Percentiles rank a stretch among this genome's conserved stretches.
These are phyloP conservation scores for Torrubiella hemipterigena DNA, from an alignment of 2,329 filamentous ascomycete genomes.

Conservation along the genomic window DNA sequence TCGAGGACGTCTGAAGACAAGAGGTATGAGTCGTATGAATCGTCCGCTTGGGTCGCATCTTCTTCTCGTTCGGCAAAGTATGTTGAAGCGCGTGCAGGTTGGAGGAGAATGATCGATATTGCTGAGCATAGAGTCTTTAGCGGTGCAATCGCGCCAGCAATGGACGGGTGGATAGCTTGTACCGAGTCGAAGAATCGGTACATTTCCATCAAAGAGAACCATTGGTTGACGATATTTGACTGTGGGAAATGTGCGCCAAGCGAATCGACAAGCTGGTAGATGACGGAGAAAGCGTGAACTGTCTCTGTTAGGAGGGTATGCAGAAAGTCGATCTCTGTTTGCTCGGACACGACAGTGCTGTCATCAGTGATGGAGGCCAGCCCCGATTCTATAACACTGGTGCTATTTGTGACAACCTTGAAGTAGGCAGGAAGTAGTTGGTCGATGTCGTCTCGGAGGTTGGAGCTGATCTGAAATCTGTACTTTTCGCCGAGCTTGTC, in stretches of 20 bases:
- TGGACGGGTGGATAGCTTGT: conserved; percentile 26
- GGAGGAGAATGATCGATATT: conserved; percentile 62
- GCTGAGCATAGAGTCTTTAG: conserved; percentile 59
- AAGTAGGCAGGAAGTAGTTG: conserved; percentile 36
- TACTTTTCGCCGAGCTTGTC: conserved; percentile 18
- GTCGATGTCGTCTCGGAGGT: conserved; percentile 25
- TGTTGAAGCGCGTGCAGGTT: conserved; percentile 43
- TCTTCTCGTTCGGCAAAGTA: conserved; percentile 26
- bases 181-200: conserved; percentile 60
- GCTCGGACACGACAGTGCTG: conserved; percentile 34
- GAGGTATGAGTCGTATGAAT: conserved; percentile 46
- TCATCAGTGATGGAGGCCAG: conserved; percentile 41
- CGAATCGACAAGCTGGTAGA: conserved; percentile 60
- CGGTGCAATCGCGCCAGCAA: conserved; percentile 42
- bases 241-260: conserved; percentile 42
- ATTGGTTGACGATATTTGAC: conserved; percentile 48
- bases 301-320: conserved; percentile 56
- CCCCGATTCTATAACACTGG: conserved; percentile 35
- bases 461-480: conserved; percentile 13
- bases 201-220: conserved; percentile 62
- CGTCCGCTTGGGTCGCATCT: conserved; percentile 20
- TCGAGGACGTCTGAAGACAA: conserved; percentile 58
- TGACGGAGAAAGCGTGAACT: conserved; percentile 59
- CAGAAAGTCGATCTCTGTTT: conserved; percentile 46
- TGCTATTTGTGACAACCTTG: conserved; percentile 31